phyloP scores from a whole-genome alignment of 2,329 filamentous ascomycete species.

The Aspergillus unguis region DNA sequence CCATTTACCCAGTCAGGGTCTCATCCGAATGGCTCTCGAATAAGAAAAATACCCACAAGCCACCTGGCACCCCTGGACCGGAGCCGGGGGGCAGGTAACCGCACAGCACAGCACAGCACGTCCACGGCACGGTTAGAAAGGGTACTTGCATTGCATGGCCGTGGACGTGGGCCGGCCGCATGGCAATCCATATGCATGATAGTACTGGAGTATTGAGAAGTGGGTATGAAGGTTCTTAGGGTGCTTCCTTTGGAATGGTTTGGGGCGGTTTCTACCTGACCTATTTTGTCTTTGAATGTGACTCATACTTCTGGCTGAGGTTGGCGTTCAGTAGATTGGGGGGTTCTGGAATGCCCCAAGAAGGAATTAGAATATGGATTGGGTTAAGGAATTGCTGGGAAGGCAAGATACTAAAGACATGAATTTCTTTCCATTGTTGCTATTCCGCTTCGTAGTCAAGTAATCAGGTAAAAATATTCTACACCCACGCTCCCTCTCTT shows the following conservation, averaged over 20 bases:
- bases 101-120: too few species aligned
- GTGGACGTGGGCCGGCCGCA: background rate
- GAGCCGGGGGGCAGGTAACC: too few species aligned
- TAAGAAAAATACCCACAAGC: too few species aligned
- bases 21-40: too few species aligned
- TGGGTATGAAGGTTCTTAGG: background rate
- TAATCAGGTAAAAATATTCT: background rate
- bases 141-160: background rate
- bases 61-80: too few species aligned
- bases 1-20: too few species aligned
- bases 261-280: background rate
- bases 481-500: background rate
- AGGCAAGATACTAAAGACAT: background rate
- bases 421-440: background rate
- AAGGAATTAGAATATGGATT: background rate
- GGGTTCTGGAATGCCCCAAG: background rate
- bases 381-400: background rate
- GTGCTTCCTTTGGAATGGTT: background rate
- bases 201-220: background rate
- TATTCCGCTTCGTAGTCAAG: background rate
- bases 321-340: background rate
- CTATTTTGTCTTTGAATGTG: background rate
- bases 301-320: background rate
- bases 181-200: background rate
- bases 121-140: too few species aligned